A percentile compares a stretch with the other conserved stretches of the same genome.
Conservation (phyloP, 2,329 filamentous ascomycete genomes). For the Exophiala xenobiotica region DNA sequence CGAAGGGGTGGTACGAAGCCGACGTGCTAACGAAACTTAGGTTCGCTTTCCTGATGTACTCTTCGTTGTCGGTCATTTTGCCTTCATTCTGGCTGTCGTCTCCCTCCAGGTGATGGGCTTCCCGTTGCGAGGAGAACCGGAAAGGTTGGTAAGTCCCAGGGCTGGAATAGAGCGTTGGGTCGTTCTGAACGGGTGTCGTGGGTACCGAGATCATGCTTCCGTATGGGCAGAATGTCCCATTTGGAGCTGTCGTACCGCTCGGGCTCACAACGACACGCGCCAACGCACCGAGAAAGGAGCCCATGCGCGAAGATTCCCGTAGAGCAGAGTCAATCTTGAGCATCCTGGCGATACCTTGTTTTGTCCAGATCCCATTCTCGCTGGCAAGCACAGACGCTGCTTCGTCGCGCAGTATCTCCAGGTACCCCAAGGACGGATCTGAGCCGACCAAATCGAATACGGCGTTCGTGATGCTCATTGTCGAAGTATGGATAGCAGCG, state of each 20-base stretch:
- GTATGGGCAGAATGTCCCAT: slow-evolving; percentile 49
- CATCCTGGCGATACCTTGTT: slow-evolving; percentile 39
- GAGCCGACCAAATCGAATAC: slow-evolving; percentile 35
- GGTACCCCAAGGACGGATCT: slow-evolving; percentile 23
- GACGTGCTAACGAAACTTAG: slow-evolving; percentile 56
- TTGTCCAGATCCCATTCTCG: slow-evolving; percentile 37
- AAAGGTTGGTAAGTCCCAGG: slow-evolving; percentile 51
- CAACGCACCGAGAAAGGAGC: slow-evolving; percentile 39
- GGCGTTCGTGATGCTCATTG: slow-evolving; percentile 33
- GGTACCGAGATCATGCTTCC: slow-evolving; percentile 48
- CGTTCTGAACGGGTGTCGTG: slow-evolving; percentile 48
- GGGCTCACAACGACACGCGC: slow-evolving; percentile 31
- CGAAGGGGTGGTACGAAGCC: slow-evolving; percentile 54
- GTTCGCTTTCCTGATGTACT: slow-evolving; percentile 37
- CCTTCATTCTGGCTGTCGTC: slow-evolving; percentile 13
- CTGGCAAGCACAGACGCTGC: slow-evolving; percentile 32
- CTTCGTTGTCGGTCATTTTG: slow-evolving; percentile 22
- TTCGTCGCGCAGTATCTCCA: slow-evolving; percentile 38
- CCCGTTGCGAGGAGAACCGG: slow-evolving; percentile 47
- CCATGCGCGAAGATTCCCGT: slow-evolving; percentile 45
- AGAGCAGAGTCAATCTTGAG: slow-evolving; percentile 44
- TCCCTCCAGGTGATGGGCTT: slow-evolving; percentile 38
- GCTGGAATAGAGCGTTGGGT: slow-evolving; percentile 46
- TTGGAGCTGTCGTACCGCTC: slow-evolving; percentile 32
- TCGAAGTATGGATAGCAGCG: slow-evolving; percentile 36